These are phyloP conservation scores for Puya raimondii DNA, from an alignment of 176 grass and related monocot genomes.

Conservation along the genomic window DNA sequence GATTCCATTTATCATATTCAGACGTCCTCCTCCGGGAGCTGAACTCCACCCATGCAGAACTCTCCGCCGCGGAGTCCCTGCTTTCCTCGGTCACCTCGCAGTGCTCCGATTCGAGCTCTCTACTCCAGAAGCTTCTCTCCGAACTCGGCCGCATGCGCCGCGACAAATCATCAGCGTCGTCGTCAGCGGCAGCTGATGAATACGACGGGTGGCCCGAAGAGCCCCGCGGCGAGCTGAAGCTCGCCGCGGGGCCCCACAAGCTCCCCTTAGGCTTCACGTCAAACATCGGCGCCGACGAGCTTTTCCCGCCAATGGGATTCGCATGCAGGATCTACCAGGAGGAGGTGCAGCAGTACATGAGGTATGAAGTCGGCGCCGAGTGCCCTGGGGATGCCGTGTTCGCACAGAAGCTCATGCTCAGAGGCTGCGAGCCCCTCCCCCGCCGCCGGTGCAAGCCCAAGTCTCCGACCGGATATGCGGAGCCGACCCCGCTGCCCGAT, in stretches of 20 bases:
- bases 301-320: conserved; percentile 25
- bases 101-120: conserved; percentile 41
- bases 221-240: conserved; percentile 26
- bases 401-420: conserved; percentile 34
- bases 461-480: conserved; percentile 25
- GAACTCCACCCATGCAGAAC: conserved; percentile 43
- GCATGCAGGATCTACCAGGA: conserved; percentile 22
- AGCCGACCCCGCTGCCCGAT: conserved; percentile 36
- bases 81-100: conserved; percentile 18
- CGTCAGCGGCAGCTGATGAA: neutral
- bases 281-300: conserved; percentile 28
- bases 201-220: conserved; percentile 13
- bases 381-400: conserved; percentile 26
- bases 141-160: conserved; percentile 44
- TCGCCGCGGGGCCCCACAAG: conserved; percentile 37
- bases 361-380: conserved; percentile 16
- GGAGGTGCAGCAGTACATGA: conserved; percentile 26
- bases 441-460: conserved; percentile 12
- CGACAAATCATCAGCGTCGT: conserved; percentile 5
- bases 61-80: conserved; percentile 1
- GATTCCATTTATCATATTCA: conserved; percentile 68
- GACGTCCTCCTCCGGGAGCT: conserved; percentile 45
- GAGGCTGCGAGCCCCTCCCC: conserved; percentile 17
- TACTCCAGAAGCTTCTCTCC: conserved; percentile 57
- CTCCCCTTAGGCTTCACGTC: conserved; percentile 35